Evolutionary conservation across 2,329 filamentous ascomycete genomes (phyloP), one percentile per base, ranked within the genome.

Genomic region (Pyrenophora graminea): DNA sequence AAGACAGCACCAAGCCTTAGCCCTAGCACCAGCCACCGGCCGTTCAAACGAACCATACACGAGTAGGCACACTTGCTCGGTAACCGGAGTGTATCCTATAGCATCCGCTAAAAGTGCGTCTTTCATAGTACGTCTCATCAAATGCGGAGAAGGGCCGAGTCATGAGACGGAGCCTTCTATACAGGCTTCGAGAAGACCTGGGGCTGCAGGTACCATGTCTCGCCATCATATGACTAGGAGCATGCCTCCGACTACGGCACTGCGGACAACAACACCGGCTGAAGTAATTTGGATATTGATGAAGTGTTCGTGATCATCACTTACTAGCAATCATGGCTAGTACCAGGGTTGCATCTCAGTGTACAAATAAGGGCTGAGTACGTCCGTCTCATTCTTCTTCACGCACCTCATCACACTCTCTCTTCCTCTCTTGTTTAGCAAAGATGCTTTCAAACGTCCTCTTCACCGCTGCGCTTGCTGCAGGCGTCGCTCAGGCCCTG

Each of bases 381-480:
- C 39, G 6, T 30, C 37, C 0, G 18, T 30, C 1, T 45, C 17
- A 23, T 13, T 41, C 19, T 43, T 45, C 51, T 34, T 42, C 32
- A 33, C 51, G 45, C 47, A 52, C 21, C 23, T 37, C 44, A 40
- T 39, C 39, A 41, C 39, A 19, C 31, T 42, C n/a, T 33, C 33
- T 47, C 45, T 39, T 37, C 37, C 10, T 30, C 25, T 30, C 9
- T 30, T 8, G 2, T 8, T 37, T 15, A 12, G 39, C 33, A 44
- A 51, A 37, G 25, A 66, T 66, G 63, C 45, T 62, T 8, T 60
- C 57, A 8, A 61, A 53, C 56, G 36, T 62, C 32, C 39, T 61
- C 36, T 36, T 61, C 19, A 49, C 58, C n/a, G 55, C 55, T 45
- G 55, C 57, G 15, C 43, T 59, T 32, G 59, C 61, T 57, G 61